phyloP scores from a whole-genome alignment of 345 rosid genomes.

The Moringa oleifera region DNA sequence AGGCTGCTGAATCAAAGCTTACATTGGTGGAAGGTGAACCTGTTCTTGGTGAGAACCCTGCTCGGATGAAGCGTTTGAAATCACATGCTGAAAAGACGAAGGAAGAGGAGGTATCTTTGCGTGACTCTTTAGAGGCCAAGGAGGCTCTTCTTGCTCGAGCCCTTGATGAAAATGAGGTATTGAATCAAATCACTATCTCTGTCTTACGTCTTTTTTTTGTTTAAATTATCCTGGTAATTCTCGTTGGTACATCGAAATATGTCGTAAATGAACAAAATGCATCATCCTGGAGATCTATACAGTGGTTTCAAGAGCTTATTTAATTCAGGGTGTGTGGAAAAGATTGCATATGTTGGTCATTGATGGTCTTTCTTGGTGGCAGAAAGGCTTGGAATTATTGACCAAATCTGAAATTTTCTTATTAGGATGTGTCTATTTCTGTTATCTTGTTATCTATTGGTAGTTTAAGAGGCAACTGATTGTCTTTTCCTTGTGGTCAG shows the following conservation, averaged over 20 bases:
- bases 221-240: not conserved
- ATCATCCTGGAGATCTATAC: not conserved
- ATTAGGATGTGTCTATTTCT: not conserved
- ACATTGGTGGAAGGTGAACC: conserved; percentile 85
- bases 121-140: conserved; percentile 76
- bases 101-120: conserved; percentile 57
- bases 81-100: conserved; percentile 56
- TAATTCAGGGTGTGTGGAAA: not conserved
- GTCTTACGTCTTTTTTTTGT: not conserved
- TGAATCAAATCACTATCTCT: not conserved
- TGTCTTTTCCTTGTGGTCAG: not conserved
- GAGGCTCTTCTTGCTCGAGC: conserved; percentile 89
- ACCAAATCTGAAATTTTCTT: not conserved
- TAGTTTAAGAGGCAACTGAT: not conserved
- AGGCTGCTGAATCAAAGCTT: conserved; percentile 78
- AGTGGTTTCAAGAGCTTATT: not conserved
- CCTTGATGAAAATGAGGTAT: conserved; percentile 81
- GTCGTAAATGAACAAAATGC: not conserved
- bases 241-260: not conserved
- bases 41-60: conserved; percentile 86
- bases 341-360: not conserved
- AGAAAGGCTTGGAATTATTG: no score
- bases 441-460: conserved; percentile 9
- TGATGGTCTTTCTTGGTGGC: no score
- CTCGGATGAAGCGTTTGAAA: conserved; percentile 67